Percentiles rank a stretch among this genome's conserved stretches.
These are phyloP conservation scores for Blumeriella jaapii DNA, from an alignment of 2,329 filamentous ascomycete species.

Conservation along the genomic window DNA sequence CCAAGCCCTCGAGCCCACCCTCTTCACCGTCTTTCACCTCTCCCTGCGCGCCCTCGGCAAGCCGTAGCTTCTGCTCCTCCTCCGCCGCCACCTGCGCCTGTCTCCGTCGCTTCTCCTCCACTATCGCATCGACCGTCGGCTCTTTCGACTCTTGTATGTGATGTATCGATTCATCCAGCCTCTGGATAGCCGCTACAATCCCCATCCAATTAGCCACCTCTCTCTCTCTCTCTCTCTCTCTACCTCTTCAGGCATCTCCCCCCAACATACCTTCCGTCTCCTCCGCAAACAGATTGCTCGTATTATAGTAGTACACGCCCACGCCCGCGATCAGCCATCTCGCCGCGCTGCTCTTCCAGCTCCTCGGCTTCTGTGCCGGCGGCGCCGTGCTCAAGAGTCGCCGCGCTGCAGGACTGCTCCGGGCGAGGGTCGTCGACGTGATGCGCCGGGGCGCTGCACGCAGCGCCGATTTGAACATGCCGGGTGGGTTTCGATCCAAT, in stretches of 20 bases:
- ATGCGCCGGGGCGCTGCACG: slow-evolving; percentile 21
- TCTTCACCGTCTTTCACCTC: slow-evolving; percentile 21
- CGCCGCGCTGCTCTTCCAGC: slow-evolving; percentile 66
- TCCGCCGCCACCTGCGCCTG: slow-evolving; percentile 24
- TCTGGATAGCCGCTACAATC: slow-evolving; percentile 25
- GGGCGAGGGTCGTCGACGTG: slow-evolving; percentile 9
- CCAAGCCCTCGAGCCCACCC: slow-evolving; percentile 41
- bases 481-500: slow-evolving; percentile 5
- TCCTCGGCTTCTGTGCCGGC: slow-evolving; percentile 55
- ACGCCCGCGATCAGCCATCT: slow-evolving; percentile 68
- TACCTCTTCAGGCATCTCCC: neutral
- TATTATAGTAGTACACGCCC: slow-evolving; percentile 90
- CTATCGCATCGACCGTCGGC: slow-evolving; percentile 54
- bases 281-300: slow-evolving; percentile 76
- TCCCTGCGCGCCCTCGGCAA: slow-evolving; percentile 13
- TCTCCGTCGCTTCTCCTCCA: slow-evolving; percentile 45
- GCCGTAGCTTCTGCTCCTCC: slow-evolving; percentile 16
- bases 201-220: slow-evolving; percentile 14
- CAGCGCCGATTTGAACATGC: slow-evolving; percentile 22
- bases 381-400: slow-evolving; percentile 43
- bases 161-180: slow-evolving; percentile 28
- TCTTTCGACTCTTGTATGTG: slow-evolving; percentile 37
- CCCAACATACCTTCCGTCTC: slow-evolving; percentile 52
- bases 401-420: slow-evolving; percentile 19
- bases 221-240: too few relatives aligned